Conservation (phyloP, 2,329 filamentous ascomycete species). For the Pseudonectria foliicola region DNA sequence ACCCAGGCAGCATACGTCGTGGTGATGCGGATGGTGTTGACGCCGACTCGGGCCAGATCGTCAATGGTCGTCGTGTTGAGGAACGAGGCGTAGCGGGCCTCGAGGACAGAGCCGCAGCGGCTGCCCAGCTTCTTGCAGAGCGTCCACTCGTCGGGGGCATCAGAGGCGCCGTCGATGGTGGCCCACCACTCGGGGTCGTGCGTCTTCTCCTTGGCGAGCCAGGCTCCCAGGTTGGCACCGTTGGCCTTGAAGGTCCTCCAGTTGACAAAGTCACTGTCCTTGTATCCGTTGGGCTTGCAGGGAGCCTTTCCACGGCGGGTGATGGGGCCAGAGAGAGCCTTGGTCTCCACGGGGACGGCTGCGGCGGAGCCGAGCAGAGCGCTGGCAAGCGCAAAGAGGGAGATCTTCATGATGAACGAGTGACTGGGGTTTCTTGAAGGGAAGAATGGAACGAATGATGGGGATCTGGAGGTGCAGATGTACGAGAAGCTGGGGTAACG, state of each 20-base stretch:
- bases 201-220: background rate
- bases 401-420: too few relatives aligned
- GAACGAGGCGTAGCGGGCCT: conserved; percentile 5
- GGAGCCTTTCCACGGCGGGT: too few relatives aligned
- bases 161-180: background rate
- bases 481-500: too few relatives aligned
- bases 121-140: background rate
- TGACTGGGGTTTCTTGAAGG: too few relatives aligned
- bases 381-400: too few relatives aligned
- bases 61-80: conserved; percentile 4
- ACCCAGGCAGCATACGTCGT: conserved; percentile 8
- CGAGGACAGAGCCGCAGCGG: conserved; percentile 3
- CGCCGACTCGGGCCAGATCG: conserved; percentile 1
- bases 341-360: too few relatives aligned
- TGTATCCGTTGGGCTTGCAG: too few relatives aligned
- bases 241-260: background rate
- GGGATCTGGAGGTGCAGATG: too few relatives aligned
- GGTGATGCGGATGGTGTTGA: conserved; percentile 6
- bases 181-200: background rate
- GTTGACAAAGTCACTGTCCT: background rate
- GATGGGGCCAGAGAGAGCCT: too few relatives aligned
- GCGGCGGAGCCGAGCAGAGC: too few relatives aligned
- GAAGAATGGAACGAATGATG: too few relatives aligned
- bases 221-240: background rate
- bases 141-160: background rate